These are phyloP conservation scores for Kluyveromyces sp. DNA, from an alignment of 1,139 yeast genomes.

Conservation along the genomic window DNA sequence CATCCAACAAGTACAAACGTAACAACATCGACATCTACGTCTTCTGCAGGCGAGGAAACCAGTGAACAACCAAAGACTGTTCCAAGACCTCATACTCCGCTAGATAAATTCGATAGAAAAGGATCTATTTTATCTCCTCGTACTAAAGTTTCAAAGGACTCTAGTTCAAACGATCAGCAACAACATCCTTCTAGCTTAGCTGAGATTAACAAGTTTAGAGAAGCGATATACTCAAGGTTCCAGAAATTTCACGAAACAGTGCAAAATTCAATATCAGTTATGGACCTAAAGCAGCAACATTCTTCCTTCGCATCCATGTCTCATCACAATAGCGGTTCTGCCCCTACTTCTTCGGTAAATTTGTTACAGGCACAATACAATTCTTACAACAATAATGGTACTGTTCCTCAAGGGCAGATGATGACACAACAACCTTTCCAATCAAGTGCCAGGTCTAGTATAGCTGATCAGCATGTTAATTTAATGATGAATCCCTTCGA, in stretches of 20 bases:
- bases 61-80: not conserved
- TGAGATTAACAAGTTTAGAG: conserved; percentile 1
- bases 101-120: not conserved
- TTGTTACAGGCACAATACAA: not conserved
- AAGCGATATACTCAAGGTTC: conserved; percentile 1
- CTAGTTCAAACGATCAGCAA: not conserved
- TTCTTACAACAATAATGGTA: conserved; percentile 2
- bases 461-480: conserved; percentile 5
- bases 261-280: not conserved
- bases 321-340: not conserved
- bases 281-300: not conserved
- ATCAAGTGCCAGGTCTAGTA: not conserved
- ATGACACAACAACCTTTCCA: conserved; percentile 5
- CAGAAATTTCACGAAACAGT: not conserved
- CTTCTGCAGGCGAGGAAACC: no score
- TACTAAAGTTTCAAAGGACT: not conserved
- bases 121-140: conserved; percentile 2
- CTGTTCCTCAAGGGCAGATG: conserved; percentile 7
- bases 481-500: conserved; percentile 25
- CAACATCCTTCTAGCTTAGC: not conserved
- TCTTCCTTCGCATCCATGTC: not conserved
- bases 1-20: no score
- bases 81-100: conserved; percentile 2
- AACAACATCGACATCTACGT: no score
- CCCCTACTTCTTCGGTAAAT: not conserved